These are phyloP conservation scores for Vigna trinervia DNA, from an alignment of 306 rosid species.

Conservation along the genomic window DNA sequence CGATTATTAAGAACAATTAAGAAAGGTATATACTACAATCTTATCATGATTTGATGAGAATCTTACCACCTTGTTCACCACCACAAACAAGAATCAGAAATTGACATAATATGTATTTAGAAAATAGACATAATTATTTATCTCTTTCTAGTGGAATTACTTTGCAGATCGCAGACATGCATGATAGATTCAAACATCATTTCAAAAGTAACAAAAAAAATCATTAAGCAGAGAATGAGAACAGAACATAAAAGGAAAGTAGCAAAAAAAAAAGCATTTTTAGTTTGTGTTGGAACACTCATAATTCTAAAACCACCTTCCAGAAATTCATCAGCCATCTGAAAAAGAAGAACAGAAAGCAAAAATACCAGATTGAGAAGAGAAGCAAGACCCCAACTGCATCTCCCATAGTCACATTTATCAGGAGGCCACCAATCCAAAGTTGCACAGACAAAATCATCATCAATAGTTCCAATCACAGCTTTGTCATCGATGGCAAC, in stretches of 20 bases:
- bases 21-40: conserved; percentile 4
- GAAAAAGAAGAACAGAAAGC: background rate
- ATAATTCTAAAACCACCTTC: conserved; percentile 6
- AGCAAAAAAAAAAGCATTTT: background rate
- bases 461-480: conserved; percentile 73
- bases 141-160: conserved; percentile 12
- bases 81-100: conserved; percentile 32
- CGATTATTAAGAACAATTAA: background rate
- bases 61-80: conserved; percentile 22
- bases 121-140: background rate
- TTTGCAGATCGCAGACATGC: conserved; percentile 44
- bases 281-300: too few relatives aligned
- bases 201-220: background rate
- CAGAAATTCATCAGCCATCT: conserved; percentile 27
- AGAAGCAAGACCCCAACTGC: conserved; percentile 93
- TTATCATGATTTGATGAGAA: conserved; percentile 6
- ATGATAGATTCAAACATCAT: conserved; percentile 37
- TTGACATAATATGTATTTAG: background rate
- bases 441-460: conserved; percentile 92
- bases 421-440: conserved; percentile 99
- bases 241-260: background rate
- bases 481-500: conserved; percentile 61
- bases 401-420: conserved; percentile 94
- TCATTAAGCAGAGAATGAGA: conserved; percentile 6
- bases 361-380: conserved; percentile 83